A percentile compares a stretch with the other conserved stretches of the same genome.
Evolutionary conservation across 1,139 yeast species (phyloP).

Genomic region (Yamadazyma diddensiae): DNA sequence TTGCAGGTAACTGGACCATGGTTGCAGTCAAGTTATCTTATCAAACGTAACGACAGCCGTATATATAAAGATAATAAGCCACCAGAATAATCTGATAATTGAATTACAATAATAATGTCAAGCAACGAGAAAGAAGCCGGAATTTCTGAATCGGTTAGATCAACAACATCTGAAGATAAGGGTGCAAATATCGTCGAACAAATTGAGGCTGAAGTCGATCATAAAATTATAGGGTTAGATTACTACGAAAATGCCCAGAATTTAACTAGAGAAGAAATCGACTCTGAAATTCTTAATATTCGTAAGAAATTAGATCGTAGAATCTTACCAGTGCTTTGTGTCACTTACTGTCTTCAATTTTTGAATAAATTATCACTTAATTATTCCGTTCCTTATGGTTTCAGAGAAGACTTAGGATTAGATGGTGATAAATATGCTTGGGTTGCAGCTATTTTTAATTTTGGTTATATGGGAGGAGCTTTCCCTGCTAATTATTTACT

Average conservation of each 20-base stretch:
- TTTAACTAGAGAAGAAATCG: conserved; percentile 25
- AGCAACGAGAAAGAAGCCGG: conserved; percentile 1
- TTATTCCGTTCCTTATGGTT: conserved; percentile 25
- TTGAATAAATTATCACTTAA: conserved; percentile 48
- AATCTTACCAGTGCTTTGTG: conserved; percentile 43
- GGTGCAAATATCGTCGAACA: conserved; percentile 4
- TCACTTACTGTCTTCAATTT: conserved; percentile 43
- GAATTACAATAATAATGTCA: neutral
- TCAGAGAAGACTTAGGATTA: conserved; percentile 22
- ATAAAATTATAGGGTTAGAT: conserved; percentile 23
- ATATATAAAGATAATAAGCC: no score
- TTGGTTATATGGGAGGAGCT: conserved; percentile 40
- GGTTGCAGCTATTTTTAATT: conserved; percentile 60
- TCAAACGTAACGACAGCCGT: no score
- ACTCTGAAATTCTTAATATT: conserved; percentile 18
- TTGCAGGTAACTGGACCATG: no score
- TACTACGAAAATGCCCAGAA: conserved; percentile 29
- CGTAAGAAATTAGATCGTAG: conserved; percentile 40
- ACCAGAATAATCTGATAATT: no score
- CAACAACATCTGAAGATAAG: neutral
- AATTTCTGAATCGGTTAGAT: neutral
- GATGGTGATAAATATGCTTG: conserved; percentile 33
- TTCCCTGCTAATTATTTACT: conserved; percentile 42
- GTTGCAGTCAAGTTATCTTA: no score
- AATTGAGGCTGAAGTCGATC: conserved; percentile 8